Evolutionary conservation across 306 rosid species (phyloP), one percentile per base, ranked within the genome.

Genomic region (Sicyos baderoa): DNA sequence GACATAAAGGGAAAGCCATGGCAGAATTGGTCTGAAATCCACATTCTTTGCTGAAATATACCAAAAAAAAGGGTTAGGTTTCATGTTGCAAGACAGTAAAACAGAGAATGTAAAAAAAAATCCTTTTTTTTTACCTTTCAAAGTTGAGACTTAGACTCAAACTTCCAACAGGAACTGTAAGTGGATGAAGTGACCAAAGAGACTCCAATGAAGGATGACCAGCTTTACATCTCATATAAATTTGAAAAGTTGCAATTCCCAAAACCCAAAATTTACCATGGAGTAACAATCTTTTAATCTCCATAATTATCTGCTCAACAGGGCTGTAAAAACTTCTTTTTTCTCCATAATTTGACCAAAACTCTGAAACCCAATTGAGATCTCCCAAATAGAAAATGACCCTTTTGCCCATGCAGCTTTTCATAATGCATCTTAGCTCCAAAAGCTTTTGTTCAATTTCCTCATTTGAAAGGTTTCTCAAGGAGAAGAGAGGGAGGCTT

Each of bases 101-200:
- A 56, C 32, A 18, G 59, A 54, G 15, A 54, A 27, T 8, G 14
- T 18, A 9, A 54, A 54, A 19, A 37, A 37, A 37, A 18, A 0
- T 0, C 6, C 42, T 6, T 35, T 6, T 35, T 35, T 35, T 5
- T 50, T 69, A 91, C 96, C 96, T 91, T 77, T 86, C 84, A 78
- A 86, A 71, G 49, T 82, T 91, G 68, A 91, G 88, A 69, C 86
- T 86, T 23, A 91, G 76, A 85, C 83, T 86, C 11, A 88, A 79
- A 79, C 89, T 84, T 5, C 88, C 91, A 72, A 81, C 88, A 35
- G 97, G 97, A 76, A 84, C 68, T 2, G 86, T 79, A 22, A 86
- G 82, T 54, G 97, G 96, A 51, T 88, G 89, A 75, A 91, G 97
- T 59, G 89, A 92, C 97, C 90, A 91, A 50, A 91, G 70, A 44